phyloP scores from a whole-genome alignment of 1,284 basidiomycete species.

The Ustilago vetiveriae region DNA sequence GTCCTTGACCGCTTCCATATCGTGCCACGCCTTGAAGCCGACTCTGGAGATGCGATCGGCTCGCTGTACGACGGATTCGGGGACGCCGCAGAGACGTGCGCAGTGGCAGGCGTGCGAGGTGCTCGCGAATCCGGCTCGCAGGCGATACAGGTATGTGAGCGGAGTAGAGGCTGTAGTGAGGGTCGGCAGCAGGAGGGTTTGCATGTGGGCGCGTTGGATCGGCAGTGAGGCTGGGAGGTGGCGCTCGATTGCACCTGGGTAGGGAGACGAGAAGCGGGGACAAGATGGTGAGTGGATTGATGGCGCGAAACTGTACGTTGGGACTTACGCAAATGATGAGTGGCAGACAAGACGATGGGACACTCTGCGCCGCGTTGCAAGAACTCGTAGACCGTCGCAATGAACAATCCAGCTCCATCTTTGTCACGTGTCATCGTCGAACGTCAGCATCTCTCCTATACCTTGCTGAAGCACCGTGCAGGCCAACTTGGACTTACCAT shows the following conservation, averaged over 20 bases:
- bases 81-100: constrained; percentile 42
- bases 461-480: not conserved
- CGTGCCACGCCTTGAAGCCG: constrained; percentile 22
- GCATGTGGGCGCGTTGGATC: constrained; percentile 44
- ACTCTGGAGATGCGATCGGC: constrained; percentile 21
- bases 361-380: constrained; percentile 27
- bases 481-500: constrained; percentile 18
- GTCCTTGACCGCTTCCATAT: constrained; percentile 17
- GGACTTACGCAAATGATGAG: constrained; percentile 40
- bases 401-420: constrained; percentile 48
- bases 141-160: constrained; percentile 42
- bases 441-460: not conserved
- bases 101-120: constrained; percentile 41
- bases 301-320: no score
- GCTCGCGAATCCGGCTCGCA: constrained; percentile 34
- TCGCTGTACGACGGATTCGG: constrained; percentile 30
- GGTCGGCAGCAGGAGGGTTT: constrained; percentile 32
- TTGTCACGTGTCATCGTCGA: no score
- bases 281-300: not conserved
- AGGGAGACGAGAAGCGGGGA: not conserved
- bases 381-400: constrained; percentile 39
- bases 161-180: constrained; percentile 11
- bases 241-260: constrained; percentile 33
- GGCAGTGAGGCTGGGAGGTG: constrained; percentile 23
- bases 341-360: constrained; percentile 39